Evolutionary conservation across 2,329 filamentous ascomycete species (phyloP).

Genomic region (Ploettnerulaceae sp.): DNA sequence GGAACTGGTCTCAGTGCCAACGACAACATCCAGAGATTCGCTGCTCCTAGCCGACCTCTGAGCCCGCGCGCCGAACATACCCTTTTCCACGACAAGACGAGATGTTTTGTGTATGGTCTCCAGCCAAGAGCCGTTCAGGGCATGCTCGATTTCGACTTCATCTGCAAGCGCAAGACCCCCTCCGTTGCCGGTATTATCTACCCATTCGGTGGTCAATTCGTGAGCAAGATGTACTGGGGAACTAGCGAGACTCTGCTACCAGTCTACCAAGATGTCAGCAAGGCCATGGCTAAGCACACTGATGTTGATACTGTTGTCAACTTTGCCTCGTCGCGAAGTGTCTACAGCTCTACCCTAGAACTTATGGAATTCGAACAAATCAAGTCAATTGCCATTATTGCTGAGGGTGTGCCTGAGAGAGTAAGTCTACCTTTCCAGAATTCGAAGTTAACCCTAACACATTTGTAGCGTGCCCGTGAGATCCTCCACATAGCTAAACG

Average conservation of each 20-base stretch:
- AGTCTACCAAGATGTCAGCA: conserved; percentile 90
- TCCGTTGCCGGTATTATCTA: conserved; percentile 99
- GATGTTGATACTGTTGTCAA: conserved; percentile 98
- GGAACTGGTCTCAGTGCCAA: conserved; percentile 57
- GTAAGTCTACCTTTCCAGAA: conserved; percentile 50
- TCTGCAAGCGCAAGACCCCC: conserved; percentile 96
- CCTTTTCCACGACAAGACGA: conserved; percentile 98
- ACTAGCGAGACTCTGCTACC: conserved; percentile 98
- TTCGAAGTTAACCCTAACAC: conserved; percentile 28
- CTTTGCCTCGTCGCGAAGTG: conserved; percentile 97
- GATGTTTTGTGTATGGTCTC: conserved; percentile 99
- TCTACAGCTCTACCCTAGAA: conserved; percentile 98
- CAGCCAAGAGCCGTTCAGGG: conserved; percentile 90
- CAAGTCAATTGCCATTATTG: conserved; percentile 98
- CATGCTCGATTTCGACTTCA: conserved; percentile 99
- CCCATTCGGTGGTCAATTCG: conserved; percentile 99
- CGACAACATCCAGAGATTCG: conserved; percentile 98
- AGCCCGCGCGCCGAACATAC: conserved; percentile 84
- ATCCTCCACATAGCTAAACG: conserved; percentile 94
- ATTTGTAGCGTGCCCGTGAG: conserved; percentile 79
- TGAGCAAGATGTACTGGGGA: conserved; percentile 99
- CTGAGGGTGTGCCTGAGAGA: conserved; percentile 96
- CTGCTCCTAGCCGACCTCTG: conserved; percentile 84
- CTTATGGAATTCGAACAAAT: conserved; percentile 96
- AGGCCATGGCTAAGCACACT: conserved; percentile 92